Percentiles rank a stretch among this genome's conserved stretches.
Evolutionary conservation across 768 basidiomycete species (phyloP).

Genomic region (Kwoniella botswanensis): DNA sequence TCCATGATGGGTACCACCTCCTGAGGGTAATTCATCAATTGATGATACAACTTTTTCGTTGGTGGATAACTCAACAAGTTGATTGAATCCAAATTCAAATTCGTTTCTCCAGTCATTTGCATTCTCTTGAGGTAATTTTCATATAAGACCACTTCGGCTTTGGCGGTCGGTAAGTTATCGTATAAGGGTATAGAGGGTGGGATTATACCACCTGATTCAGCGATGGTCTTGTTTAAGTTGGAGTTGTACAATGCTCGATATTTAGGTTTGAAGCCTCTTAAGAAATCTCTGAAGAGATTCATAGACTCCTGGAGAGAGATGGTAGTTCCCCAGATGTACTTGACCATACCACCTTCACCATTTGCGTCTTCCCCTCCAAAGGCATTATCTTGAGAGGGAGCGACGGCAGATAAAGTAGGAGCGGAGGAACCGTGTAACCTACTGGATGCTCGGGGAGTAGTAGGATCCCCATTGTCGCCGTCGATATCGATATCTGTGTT

Average conservation of each 20-base stretch:
- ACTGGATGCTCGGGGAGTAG: conserved; percentile 25
- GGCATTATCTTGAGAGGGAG: conserved; percentile 65
- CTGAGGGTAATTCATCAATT: conserved; percentile 91
- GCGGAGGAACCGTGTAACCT: conserved; percentile 56
- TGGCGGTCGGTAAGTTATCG: conserved; percentile 47
- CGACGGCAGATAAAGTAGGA: conserved; percentile 66
- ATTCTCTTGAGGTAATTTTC: conserved; percentile 80
- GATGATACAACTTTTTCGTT: conserved; percentile 77
- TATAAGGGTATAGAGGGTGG: conserved; percentile 52
- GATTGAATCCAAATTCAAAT: conserved; percentile 84
- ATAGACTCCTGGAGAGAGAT: conserved; percentile 90
- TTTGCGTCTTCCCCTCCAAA: conserved; percentile 36
- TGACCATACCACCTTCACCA: conserved; percentile 76
- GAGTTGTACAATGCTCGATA: conserved; percentile 75
- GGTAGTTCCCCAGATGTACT: conserved; percentile 95
- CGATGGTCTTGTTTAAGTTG: conserved; percentile 31
- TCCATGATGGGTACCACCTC: conserved; percentile 98
- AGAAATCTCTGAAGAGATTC: conserved; percentile 84
- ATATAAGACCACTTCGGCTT: conserved; percentile 64
- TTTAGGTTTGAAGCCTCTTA: conserved; percentile 90
- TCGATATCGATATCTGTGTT: conserved; percentile 25
- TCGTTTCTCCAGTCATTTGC: conserved; percentile 88
- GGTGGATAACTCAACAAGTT: conserved; percentile 87
- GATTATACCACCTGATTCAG: conserved; percentile 47
- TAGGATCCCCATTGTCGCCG: conserved; percentile 22